Evolutionary conservation across 2,329 filamentous ascomycete genomes (phyloP).

Genomic region (Fusarium pseudonygamai): DNA sequence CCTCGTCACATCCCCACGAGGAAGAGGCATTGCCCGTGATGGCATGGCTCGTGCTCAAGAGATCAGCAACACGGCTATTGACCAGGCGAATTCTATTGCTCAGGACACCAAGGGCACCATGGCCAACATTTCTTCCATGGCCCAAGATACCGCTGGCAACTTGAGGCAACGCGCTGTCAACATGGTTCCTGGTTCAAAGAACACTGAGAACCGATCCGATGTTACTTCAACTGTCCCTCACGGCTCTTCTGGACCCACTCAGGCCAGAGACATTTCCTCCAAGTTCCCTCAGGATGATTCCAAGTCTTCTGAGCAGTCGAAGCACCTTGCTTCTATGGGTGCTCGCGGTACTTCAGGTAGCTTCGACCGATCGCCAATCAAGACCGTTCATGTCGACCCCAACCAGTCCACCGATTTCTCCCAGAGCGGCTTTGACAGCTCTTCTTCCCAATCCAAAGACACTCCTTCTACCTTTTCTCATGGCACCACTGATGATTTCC

Average conservation of each 20-base stretch:
- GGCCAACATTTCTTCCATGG: constrained; percentile 21
- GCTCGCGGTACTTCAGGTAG: neutral
- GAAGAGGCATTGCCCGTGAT: constrained; percentile 16
- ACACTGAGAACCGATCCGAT: neutral
- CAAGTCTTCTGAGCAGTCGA: neutral
- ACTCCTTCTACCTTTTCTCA: neutral
- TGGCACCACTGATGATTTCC: neutral
- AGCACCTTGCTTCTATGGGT: neutral
- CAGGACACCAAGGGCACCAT: constrained; percentile 22
- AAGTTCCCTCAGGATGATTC: neutral
- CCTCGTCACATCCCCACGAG: constrained; percentile 22
- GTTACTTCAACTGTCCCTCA: constrained; percentile 4
- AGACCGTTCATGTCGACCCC: neutral
- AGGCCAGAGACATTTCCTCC: constrained; percentile 12
- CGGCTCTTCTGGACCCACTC: neutral
- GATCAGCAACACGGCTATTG: constrained; percentile 9
- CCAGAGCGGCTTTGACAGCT: neutral
- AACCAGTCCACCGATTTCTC: neutral
- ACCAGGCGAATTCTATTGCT: constrained; percentile 18
- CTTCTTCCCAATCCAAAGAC: neutral
- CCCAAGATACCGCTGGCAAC: constrained; percentile 16
- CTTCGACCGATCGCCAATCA: neutral
- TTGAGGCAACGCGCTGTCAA: constrained; percentile 9
- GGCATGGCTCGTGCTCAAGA: constrained; percentile 21
- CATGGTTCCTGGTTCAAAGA: constrained; percentile 10